phyloP scores from a whole-genome alignment of 2,329 filamentous ascomycete species.

The Alternaria panax region DNA sequence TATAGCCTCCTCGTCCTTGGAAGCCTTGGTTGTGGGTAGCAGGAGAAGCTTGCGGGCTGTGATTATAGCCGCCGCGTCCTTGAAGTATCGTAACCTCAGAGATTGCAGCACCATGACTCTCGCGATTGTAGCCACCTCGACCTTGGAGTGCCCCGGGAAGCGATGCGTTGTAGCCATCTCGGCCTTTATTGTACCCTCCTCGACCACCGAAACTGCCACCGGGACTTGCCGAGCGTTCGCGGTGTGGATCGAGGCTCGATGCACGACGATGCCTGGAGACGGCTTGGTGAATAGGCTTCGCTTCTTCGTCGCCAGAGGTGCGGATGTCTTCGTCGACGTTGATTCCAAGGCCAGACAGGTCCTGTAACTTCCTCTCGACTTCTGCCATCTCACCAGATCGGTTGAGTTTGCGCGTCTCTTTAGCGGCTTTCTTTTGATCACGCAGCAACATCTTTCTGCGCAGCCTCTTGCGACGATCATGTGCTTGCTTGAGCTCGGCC shows the following conservation, averaged over 20 bases:
- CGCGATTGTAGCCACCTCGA: conserved; percentile 40
- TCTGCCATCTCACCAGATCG: conserved; percentile 34
- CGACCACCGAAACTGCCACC: conserved; percentile 41
- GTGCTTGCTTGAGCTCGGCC: conserved; percentile 47
- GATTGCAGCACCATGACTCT: conserved; percentile 25
- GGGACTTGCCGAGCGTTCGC: conserved; percentile 44
- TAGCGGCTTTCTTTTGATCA: conserved; percentile 49
- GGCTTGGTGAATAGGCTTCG: conserved; percentile 37
- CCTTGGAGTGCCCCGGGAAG: conserved; percentile 40
- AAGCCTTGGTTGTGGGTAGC: conserved; percentile 29
- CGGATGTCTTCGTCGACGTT: conserved; percentile 43
- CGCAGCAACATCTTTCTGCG: conserved; percentile 49
- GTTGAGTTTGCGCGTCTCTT: conserved; percentile 35
- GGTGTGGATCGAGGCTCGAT: conserved; percentile 36
- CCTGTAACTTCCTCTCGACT: conserved; percentile 37
- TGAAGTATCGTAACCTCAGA: conserved; percentile 31
- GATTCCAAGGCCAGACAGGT: conserved; percentile 45
- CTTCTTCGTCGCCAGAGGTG: conserved; percentile 38
- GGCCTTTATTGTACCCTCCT: conserved; percentile 45
- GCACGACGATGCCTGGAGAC: conserved; percentile 41
- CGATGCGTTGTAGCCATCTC: conserved; percentile 46
- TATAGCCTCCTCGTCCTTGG: conserved; percentile 43
- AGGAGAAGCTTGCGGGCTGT: conserved; percentile 25
- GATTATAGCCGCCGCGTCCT: conserved; percentile 25
- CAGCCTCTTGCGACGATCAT: conserved; percentile 45